phyloP scores from a whole-genome alignment of 129 eudicot species.

The Mikania micrantha region DNA sequence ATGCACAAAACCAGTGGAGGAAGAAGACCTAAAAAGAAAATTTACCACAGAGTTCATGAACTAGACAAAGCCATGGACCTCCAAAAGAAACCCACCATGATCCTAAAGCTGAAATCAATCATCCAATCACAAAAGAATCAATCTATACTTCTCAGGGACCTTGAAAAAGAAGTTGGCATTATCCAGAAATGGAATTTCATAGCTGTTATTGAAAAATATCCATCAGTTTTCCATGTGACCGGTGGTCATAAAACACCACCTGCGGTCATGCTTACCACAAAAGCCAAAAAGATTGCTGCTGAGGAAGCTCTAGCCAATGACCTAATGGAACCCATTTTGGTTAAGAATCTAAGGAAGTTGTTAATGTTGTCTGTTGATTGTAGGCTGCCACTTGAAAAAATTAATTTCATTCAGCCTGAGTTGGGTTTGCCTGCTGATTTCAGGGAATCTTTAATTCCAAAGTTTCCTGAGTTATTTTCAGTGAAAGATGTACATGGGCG shows the following conservation, averaged over 20 bases:
- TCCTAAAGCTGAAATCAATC: constrained; percentile 57
- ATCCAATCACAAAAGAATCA: constrained; percentile 56
- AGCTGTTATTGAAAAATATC: constrained; percentile 69
- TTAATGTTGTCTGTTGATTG: constrained; percentile 92
- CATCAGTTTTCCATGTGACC: constrained; percentile 51
- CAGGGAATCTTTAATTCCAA: constrained; percentile 48
- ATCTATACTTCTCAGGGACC: constrained; percentile 74
- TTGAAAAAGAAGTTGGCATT: constrained; percentile 86
- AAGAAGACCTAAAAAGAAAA: constrained; percentile 66
- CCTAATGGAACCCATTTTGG: constrained; percentile 83
- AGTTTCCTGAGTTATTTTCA: constrained; percentile 57
- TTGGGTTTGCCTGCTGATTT: constrained; percentile 76
- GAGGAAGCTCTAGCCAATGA: constrained; percentile 50
- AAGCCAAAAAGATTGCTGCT: constrained; percentile 54
- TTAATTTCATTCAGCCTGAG: constrained; percentile 49
- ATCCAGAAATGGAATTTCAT: constrained; percentile 85
- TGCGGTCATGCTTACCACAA: constrained; percentile 45
- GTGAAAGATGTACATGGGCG: constrained; percentile 51
- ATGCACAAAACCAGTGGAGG: constrained; percentile 75
- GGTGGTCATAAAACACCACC: constrained; percentile 63
- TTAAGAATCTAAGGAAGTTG: constrained; percentile 62
- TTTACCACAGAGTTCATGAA: constrained; percentile 70
- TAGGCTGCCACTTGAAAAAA: constrained; percentile 58
- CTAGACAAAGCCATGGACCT: constrained; percentile 81
- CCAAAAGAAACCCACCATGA: constrained; percentile 61